Evolutionary conservation across 768 basidiomycete species (phyloP).

Genomic region (Boletus sp.): DNA sequence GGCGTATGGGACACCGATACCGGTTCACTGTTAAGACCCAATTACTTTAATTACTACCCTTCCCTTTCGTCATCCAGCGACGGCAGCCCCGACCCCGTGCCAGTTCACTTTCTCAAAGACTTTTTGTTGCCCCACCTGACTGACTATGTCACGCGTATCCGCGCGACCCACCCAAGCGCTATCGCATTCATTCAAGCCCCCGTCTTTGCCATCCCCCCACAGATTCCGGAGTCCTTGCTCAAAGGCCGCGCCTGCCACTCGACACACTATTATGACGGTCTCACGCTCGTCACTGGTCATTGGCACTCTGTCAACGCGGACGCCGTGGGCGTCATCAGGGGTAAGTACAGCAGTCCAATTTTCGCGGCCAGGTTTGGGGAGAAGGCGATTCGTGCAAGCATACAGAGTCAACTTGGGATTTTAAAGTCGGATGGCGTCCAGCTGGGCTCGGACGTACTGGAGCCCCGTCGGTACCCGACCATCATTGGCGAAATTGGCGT

Average conservation of each 20-base stretch:
- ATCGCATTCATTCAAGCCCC: constrained; percentile 92
- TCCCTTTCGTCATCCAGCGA: not conserved
- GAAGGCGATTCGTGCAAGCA: constrained; percentile 69
- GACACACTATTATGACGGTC: constrained; percentile 91
- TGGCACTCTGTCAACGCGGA: constrained; percentile 98
- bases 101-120: constrained; percentile 69
- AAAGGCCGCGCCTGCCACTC: constrained; percentile 72
- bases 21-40: constrained; percentile 61
- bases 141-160: constrained; percentile 55
- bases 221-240: constrained; percentile 51
- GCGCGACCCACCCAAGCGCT: constrained; percentile 69
- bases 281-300: constrained; percentile 89
- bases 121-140: constrained; percentile 78
- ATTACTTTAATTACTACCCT: constrained; percentile 68
- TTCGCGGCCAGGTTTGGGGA: constrained; percentile 85
- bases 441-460: constrained; percentile 39
- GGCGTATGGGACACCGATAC: constrained; percentile 84
- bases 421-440: constrained; percentile 72
- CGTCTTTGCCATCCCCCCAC: constrained; percentile 81
- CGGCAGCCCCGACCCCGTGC: constrained; percentile 19
- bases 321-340: constrained; percentile 86
- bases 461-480: constrained; percentile 60
- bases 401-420: constrained; percentile 81
- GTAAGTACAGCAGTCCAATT: constrained; percentile 66
- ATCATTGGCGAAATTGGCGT: constrained; percentile 95